Base-by-base conservation (phyloP, 2,329 filamentous ascomycete species). In the Lachnellula hyalina region DNA sequence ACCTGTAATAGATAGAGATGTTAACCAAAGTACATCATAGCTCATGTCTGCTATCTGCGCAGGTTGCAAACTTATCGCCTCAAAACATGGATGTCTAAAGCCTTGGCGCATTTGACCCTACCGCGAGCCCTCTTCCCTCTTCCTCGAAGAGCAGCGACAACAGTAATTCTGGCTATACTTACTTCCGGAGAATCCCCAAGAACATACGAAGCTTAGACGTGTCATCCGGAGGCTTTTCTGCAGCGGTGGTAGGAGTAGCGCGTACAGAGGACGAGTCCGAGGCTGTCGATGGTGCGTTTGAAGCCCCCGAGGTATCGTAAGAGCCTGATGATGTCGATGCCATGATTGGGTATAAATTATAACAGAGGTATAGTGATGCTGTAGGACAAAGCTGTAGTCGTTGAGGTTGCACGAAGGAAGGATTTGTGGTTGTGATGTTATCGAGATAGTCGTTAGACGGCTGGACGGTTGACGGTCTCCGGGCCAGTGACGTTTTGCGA, bases 171-270 rank as follows among this genome's bases (percentile, higher is more conserved):
- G 23, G 19, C 15, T 41, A 15, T 35, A 72, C 84, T 75, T 80
- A 96, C 90, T 89, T 96, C 74, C 87, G 86, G 68, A 97, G 74
- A 63, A 96, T 96, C 52, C 85, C 83, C 58, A 96, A 73, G 68
- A 97, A 96, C 1, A 90, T 95, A 74, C 85, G 88, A 67, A 97
- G 77, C 78, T 96, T 96, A 62, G 89, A 93, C 62, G 83, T 85
- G 56, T 97, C 92, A 74, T 89, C 91, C 62, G 80, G 78, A 15
- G 75, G 72, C 71, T 84, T 83, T 67, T 85, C 82, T 34, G 70
- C 50, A 35, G 64, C 65, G 4, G 66, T 55, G 28, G n/a, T 41
- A 23, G 52, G 3, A 17, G 56, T 50, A 23, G 56, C 42, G 8
- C 49, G 52, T 15, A 54, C 25, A 25, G 56, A 55, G 40, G 63